Conservation (phyloP, 31 red algal genomes). For the Porphyra umbilicalis region DNA sequence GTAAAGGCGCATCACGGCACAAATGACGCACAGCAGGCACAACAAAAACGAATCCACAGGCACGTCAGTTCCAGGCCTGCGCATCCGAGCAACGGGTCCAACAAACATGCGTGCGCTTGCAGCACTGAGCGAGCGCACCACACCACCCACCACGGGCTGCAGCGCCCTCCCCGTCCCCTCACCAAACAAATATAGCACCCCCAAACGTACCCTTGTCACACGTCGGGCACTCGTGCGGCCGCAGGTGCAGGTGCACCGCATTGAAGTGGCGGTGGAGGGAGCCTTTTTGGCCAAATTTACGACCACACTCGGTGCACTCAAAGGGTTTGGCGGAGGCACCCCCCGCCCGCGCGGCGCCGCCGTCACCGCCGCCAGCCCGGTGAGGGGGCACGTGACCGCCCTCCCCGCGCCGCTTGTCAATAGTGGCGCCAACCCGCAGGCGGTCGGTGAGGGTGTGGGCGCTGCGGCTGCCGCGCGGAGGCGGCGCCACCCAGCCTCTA, state of each 20-base stretch:
- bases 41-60: too few relatives aligned
- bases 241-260: slow-evolving; percentile 39
- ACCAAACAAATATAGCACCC: background rate
- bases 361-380: background rate
- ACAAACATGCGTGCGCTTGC: too few relatives aligned
- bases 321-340: slow-evolving; percentile 20
- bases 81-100: background rate
- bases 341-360: background rate
- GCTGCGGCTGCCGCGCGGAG: background rate
- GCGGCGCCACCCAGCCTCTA: background rate
- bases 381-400: too few relatives aligned
- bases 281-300: slow-evolving; percentile 42
- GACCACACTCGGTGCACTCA: slow-evolving; percentile 22
- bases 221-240: slow-evolving; percentile 23
- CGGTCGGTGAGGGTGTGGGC: background rate
- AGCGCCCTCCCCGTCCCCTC: too few relatives aligned
- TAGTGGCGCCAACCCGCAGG: too few relatives aligned
- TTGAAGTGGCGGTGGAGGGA: slow-evolving; percentile 32
- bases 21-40: background rate
- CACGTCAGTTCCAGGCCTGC: too few relatives aligned
- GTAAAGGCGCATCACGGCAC: background rate
- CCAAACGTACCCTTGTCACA: background rate
- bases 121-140: too few relatives aligned
- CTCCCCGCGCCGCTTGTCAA: too few relatives aligned
- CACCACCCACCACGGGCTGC: too few relatives aligned